These are phyloP conservation scores for Neophaeococcomyces aloes DNA, from an alignment of 2,329 filamentous ascomycete species.

Conservation along the genomic window DNA sequence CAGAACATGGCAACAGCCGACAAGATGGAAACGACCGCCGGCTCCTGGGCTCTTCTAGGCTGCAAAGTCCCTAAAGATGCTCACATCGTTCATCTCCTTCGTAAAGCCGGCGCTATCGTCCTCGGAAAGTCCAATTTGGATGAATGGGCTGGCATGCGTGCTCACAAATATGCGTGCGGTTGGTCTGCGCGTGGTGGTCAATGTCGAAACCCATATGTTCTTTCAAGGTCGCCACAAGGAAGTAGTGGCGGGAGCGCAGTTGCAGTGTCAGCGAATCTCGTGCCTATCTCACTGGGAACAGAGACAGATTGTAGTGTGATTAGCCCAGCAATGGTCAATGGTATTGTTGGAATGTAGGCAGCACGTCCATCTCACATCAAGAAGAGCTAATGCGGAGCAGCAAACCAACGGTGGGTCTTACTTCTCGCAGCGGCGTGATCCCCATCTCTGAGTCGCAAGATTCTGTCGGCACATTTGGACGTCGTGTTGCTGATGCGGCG, in stretches of 20 bases:
- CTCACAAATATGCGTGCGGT: conserved; percentile 56
- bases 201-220: conserved; percentile 55
- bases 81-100: conserved; percentile 20
- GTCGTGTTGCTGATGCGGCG: conserved; percentile 19
- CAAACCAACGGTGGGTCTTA: conserved; percentile 27
- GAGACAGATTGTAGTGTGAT: conserved; percentile 29
- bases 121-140: conserved; percentile 28
- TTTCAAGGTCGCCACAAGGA: conserved; percentile 53
- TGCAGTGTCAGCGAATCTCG: conserved; percentile 26
- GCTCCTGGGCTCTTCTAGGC: conserved; percentile 20
- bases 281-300: conserved; percentile 27
- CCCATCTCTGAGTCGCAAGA: conserved; percentile 24
- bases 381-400: conserved; percentile 15
- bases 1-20: conserved; percentile 56
- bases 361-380: no score
- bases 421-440: conserved; percentile 25
- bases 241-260: conserved; percentile 25
- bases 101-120: conserved; percentile 25
- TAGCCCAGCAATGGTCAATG: conserved; percentile 25
- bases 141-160: conserved; percentile 64
- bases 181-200: conserved; percentile 57
- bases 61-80: conserved; percentile 21
- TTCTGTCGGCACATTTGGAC: conserved; percentile 27
- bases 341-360: conserved; percentile 20
- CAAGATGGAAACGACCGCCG: conserved; percentile 41